Conservation (phyloP, 176 grass and related monocot genomes). For the Paspalum vaginatum region DNA sequence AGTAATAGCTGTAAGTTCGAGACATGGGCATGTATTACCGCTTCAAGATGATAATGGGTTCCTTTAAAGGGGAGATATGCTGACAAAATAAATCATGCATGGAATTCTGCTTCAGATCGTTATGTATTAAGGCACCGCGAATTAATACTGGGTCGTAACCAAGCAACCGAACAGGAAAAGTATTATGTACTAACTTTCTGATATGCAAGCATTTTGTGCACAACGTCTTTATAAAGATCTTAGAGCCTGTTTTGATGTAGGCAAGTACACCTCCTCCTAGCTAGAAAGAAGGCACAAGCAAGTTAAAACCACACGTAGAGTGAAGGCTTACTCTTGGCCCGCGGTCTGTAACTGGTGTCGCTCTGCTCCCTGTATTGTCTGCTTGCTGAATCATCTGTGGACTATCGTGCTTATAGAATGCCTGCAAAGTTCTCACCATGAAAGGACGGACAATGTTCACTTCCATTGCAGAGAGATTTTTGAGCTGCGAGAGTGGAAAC, state of each 20-base stretch:
- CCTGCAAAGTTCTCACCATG: constrained; percentile 91
- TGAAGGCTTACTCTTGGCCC: constrained; percentile 70
- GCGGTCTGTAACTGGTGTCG: constrained; percentile 56
- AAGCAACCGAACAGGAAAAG: neutral
- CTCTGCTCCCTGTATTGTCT: constrained; percentile 45
- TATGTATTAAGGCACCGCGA: neutral
- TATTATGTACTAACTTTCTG: neutral
- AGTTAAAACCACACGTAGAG: neutral
- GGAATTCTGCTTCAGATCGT: neutral
- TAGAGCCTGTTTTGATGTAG: neutral
- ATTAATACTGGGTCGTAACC: neutral
- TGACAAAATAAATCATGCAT: neutral
- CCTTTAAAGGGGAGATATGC: neutral
- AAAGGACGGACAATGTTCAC: constrained; percentile 95
- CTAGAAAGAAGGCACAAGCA: neutral
- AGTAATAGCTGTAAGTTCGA: neutral
- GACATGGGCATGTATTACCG: neutral
- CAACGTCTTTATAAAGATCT: neutral
- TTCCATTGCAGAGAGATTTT: constrained; percentile 99
- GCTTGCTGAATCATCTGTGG: constrained; percentile 82
- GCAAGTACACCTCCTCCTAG: neutral
- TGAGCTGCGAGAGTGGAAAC: constrained; percentile 55
- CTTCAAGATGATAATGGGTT: neutral
- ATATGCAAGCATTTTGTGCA: neutral
- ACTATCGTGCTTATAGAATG: constrained; percentile 95